Percentiles rank a stretch among this genome's conserved stretches.
These are phyloP conservation scores for Tolypocladium nubicola DNA, from an alignment of 2,329 filamentous ascomycete species.

Conservation along the genomic window DNA sequence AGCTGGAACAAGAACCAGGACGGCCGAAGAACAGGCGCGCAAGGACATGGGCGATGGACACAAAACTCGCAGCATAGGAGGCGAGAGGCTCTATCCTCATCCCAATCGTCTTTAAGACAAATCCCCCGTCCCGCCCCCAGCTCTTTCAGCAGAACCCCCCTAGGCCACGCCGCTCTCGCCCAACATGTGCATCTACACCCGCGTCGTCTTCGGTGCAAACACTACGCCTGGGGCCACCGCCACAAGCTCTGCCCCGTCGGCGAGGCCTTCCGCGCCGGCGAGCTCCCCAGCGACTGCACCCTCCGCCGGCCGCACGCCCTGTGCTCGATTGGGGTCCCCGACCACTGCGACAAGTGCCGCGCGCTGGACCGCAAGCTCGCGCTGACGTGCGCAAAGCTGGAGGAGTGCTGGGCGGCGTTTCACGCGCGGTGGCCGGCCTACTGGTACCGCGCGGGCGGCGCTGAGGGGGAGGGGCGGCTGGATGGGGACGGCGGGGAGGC, in stretches of 20 bases:
- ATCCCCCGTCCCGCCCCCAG: neutral
- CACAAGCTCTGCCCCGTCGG: slow-evolving; percentile 11
- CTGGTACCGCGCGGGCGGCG: neutral
- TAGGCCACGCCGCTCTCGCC: neutral
- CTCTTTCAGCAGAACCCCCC: neutral
- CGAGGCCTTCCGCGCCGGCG: slow-evolving; percentile 6
- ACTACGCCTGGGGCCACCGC: slow-evolving; percentile 15
- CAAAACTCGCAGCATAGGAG: neutral
- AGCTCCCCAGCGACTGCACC: slow-evolving; percentile 8
- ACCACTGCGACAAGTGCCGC: slow-evolving; percentile 14
- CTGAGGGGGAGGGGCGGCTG: neutral
- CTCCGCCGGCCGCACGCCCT: slow-evolving; percentile 11
- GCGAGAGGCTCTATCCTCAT: neutral
- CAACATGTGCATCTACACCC: slow-evolving; percentile 17
- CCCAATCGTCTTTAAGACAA: neutral
- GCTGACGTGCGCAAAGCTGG: slow-evolving; percentile 8
- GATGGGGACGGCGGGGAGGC: too few relatives aligned
- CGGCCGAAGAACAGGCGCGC: neutral
- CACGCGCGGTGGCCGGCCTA: neutral
- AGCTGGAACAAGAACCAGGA: neutral
- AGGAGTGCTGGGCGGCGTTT: slow-evolving; percentile 4
- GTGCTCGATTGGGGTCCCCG: slow-evolving; percentile 9
- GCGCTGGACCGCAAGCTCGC: slow-evolving; percentile 8
- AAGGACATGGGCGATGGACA: too few relatives aligned
- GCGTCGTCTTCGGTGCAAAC: slow-evolving; percentile 14